Evolutionary conservation across 1,284 basidiomycete species (phyloP), one percentile per base, ranked within the genome.

Genomic region (Tilletia caries): DNA sequence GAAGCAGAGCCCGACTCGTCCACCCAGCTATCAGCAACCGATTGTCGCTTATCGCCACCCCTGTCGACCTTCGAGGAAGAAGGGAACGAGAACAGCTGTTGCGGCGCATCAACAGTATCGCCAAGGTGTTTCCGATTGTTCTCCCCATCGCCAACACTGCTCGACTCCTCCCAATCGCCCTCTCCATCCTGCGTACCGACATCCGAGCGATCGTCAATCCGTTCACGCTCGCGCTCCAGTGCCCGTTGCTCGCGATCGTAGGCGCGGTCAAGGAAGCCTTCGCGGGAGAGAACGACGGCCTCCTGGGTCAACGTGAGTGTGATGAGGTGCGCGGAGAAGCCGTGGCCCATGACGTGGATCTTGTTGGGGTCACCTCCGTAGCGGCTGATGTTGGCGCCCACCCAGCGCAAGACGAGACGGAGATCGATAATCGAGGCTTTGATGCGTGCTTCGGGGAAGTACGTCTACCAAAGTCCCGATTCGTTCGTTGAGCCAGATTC

Each of bases 271-370:
- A 74, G 54, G 41, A 68, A 67, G 15, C 66, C 67, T 43, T 80
- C 75, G 12, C 79, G 69, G 4, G 79, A 79, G 2, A 80, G 73
- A 27, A 84, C 82, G 20, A 83, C 81, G n/a, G 84, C 82, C 68
- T 83, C 80, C 64, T 85, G 83, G 4, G 82, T 75, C 8, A 84
- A 69, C 3, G 84, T 82, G 71, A 84, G 77, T 70, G 84, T 75
- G 13, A 80, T 79, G 23, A 85, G 72, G 69, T 84, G 83, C 29
- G 81, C 83, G 23, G 81, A 83, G 15, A 83, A 70, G 3, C 84
- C 84, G 64, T 84, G 83, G 1, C 84, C 84, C 68, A 81, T 65
- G 0, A 85, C 65, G 60, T 83, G 79, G 67, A 85, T 83, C 66
- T 76, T 71, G 50, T 65, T 65, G 15, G 80, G 74, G 67, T 84